Evolutionary conservation across 2,329 filamentous ascomycete genomes (phyloP).

Genomic region (Fusarium kyushuense): DNA sequence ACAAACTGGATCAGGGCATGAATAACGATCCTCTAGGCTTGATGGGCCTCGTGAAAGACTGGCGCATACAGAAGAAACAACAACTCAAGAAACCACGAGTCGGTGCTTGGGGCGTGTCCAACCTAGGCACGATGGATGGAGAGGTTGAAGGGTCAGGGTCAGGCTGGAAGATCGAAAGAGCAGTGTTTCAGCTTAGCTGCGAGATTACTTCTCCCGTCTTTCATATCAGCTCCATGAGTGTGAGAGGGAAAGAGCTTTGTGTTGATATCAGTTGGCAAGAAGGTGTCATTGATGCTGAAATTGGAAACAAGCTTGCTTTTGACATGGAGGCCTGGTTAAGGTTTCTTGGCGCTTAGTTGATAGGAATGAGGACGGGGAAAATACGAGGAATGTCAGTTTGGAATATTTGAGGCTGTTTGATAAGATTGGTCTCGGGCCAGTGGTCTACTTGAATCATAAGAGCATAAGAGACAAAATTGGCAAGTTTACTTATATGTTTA

Average conservation of each 20-base stretch:
- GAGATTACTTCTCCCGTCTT: slow-evolving; percentile 41
- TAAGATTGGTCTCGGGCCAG: neutral
- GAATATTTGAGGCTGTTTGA: slow-evolving; percentile 6
- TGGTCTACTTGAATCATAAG: neutral
- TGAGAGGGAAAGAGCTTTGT: slow-evolving; percentile 40
- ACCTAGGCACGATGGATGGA: slow-evolving; percentile 47
- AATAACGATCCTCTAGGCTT: slow-evolving; percentile 44
- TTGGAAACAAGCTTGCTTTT: slow-evolving; percentile 37
- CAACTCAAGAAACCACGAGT: slow-evolving; percentile 42
- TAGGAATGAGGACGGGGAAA: slow-evolving; percentile 21
- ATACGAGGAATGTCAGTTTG: slow-evolving; percentile 3
- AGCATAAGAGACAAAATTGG: neutral
- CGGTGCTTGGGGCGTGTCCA: slow-evolving; percentile 44
- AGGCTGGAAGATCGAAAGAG: slow-evolving; percentile 41
- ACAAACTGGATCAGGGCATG: slow-evolving; percentile 34
- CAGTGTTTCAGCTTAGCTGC: slow-evolving; percentile 42
- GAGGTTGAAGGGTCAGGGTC: neutral
- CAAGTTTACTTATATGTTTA: neutral
- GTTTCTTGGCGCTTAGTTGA: slow-evolving; percentile 26
- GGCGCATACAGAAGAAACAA: slow-evolving; percentile 32
- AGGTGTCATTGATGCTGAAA: slow-evolving; percentile 30
- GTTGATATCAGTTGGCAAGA: slow-evolving; percentile 46
- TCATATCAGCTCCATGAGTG: slow-evolving; percentile 39
- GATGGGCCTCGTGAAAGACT: slow-evolving; percentile 46
- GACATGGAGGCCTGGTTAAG: slow-evolving; percentile 42